phyloP scores from a whole-genome alignment of 805 yeast genomes.

The Candida xyloterini region DNA sequence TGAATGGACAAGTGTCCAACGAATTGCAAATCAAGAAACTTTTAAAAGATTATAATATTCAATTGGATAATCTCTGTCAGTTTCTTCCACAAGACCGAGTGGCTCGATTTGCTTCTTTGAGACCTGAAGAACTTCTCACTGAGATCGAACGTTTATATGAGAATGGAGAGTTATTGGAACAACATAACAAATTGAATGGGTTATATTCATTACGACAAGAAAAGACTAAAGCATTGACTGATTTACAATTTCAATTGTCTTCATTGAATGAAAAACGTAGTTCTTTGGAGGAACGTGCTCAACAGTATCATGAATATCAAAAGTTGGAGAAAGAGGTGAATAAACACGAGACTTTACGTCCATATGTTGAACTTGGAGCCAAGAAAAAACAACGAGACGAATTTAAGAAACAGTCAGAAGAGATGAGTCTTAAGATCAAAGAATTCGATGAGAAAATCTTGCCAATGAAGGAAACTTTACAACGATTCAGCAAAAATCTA shows the following conservation, averaged over 20 bases:
- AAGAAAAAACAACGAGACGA: conserved; percentile 36
- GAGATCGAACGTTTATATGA: conserved; percentile 85
- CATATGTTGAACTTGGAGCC: conserved; percentile 33
- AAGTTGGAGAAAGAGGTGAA: conserved; percentile 39
- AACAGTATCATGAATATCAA: conserved; percentile 42
- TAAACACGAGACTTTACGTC: conserved; percentile 37
- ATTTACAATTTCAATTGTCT: conserved; percentile 31
- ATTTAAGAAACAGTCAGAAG: conserved; percentile 26
- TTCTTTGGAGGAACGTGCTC: conserved; percentile 44
- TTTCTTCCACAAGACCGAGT: conserved; percentile 95
- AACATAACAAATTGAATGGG: conserved; percentile 55
- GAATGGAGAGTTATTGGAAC: conserved; percentile 49
- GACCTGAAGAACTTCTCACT: conserved; percentile 66
- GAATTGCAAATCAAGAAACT: conserved; percentile 46
- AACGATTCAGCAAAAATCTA: conserved; percentile 14
- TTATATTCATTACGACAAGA: conserved; percentile 42
- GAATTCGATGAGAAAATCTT: conserved; percentile 23
- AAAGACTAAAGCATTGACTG: conserved; percentile 29
- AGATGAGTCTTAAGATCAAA: conserved; percentile 21
- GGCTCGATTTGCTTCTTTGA: conserved; percentile 81
- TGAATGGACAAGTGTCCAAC: conserved; percentile 40
- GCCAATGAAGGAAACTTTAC: conserved; percentile 23
- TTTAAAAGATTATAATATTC: conserved; percentile 60
- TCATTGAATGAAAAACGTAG: conserved; percentile 37
- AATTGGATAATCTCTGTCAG: conserved; percentile 88